Evolutionary conservation across 2,329 filamentous ascomycete genomes (phyloP), one percentile per base, ranked within the genome.

Genomic region (Ophiostoma novo-ulmi): DNA sequence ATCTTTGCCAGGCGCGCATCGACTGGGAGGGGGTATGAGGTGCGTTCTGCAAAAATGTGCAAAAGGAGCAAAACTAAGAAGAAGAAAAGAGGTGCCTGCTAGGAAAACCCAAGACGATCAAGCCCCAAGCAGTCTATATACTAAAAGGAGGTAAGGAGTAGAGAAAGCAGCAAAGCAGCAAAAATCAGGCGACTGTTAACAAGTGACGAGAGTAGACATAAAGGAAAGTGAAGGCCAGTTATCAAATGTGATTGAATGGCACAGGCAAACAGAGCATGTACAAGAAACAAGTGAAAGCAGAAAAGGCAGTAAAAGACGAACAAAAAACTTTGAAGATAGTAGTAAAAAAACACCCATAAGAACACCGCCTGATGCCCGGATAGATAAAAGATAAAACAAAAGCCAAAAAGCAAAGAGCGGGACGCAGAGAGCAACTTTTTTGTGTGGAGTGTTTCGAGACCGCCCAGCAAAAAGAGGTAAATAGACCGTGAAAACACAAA

Each of bases 361-460:
- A 70, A 72, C 67, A 70, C 71, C 71, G 44, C 69, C 61, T 67
- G 55, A 70, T 67, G 71, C 69, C 71, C 69, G 36, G 65, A 67
- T 67, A 69, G 63, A 70, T 71, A 36, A 61, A 36, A 70, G 35
- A 70, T 44, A 35, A 55, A 58, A 65, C 67, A 71, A 69, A 61
- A 52, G 66, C 55, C 38, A 41, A 31, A 71, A 68, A 48, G 48
- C 44, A 58, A 13, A 39, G 6, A n/a, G 5, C 1, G 58, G 64
- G 41, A 48, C 20, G 39, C 48, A 6, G 1, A 61, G 58, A 44
- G 52, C 52, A 71, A 70, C 70, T 72, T 72, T 72, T 71, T 64
- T 55, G 55, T 71, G 67, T 58, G 38, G 26, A 65, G 20, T 65
- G 36, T 65, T 65, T 65, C 36, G 44, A 69, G 65, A 36, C 71